Evolutionary conservation across 495 filamentous ascomycete genomes (phyloP).

Genomic region (Articulospora tetracladia): DNA sequence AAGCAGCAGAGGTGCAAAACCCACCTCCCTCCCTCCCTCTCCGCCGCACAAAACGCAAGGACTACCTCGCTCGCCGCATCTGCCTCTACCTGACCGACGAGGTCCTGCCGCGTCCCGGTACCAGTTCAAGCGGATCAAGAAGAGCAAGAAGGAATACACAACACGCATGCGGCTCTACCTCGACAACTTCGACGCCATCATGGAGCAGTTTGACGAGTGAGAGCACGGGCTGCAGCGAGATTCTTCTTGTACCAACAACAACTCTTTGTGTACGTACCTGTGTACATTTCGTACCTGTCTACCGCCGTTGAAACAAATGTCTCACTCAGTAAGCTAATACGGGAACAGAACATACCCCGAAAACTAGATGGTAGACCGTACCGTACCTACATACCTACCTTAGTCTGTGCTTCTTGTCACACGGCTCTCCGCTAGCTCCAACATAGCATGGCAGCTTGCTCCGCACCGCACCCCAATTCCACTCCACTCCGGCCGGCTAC

Average conservation of each 20-base stretch:
- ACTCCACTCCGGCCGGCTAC: too few relatives aligned
- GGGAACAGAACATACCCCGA: too few relatives aligned
- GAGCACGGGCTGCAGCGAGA: background rate
- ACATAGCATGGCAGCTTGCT: too few relatives aligned
- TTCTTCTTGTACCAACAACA: background rate
- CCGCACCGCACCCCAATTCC: too few relatives aligned
- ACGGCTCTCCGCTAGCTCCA: too few relatives aligned
- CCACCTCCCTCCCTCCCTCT: background rate
- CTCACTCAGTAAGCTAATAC: too few relatives aligned
- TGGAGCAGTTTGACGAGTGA: background rate
- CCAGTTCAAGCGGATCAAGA: background rate
- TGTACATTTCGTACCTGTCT: too few relatives aligned
- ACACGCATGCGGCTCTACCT: background rate
- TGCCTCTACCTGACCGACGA: background rate
- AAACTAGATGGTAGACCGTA: too few relatives aligned
- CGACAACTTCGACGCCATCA: background rate
- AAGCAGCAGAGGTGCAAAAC: background rate
- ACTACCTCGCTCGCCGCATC: background rate
- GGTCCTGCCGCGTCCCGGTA: background rate
- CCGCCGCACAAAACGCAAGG: background rate
- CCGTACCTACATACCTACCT: too few relatives aligned
- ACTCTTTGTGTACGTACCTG: too few relatives aligned
- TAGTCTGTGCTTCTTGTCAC: too few relatives aligned
- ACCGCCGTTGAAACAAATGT: too few relatives aligned
- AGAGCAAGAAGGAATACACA: background rate